Evolutionary conservation across 169 alveolate species (phyloP), one percentile per base, ranked within the genome.

Genomic region (Plasmodium sp.): DNA sequence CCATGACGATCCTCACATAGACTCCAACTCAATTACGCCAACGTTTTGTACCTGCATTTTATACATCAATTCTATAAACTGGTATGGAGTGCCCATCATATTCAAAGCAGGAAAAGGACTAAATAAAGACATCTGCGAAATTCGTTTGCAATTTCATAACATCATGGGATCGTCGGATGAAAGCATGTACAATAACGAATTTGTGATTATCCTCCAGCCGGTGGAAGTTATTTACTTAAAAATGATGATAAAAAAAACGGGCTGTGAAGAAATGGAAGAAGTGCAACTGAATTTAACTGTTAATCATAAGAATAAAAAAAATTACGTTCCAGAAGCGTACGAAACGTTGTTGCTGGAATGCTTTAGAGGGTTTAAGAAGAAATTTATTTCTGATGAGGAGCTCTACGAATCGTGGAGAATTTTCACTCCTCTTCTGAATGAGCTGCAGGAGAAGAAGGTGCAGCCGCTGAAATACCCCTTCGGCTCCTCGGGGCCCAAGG

Each of bases 331-430:
- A 75, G 97, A 96, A 56, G 97, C 97, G 6, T 96, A 96, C 84
- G 97, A 94, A 81, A 95, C 96, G 2, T 84, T 96, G 45, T 39
- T 96, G n/a, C 75, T 84, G 67, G 96, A 96, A 45, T 93, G 93
- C 34, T 58, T 93, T 45, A 84, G 83, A 75, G 97, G 97, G 36
- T 94, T 93, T 88, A 84, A 92, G 74, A 83, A 82, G 71, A 86
- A 94, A 83, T 96, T 96, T 41, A 96, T 96, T 16, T 80, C 97
- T 56, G 94, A 95, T 41, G 97, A 95, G 41, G 97, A 96, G 58
- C 79, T 96, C 51, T 84, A 93, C 27, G 97, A 95, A 79, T 95
- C 97, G 1, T 96, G 97, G 97, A 94, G 97, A 71, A 96, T 96
- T 62, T 96, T 96, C 67, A 96, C 97, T 9, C 97, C 97, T 3